phyloP scores from a whole-genome alignment of 1,284 basidiomycete species.

The Pseudozyma tsukubaensis region DNA sequence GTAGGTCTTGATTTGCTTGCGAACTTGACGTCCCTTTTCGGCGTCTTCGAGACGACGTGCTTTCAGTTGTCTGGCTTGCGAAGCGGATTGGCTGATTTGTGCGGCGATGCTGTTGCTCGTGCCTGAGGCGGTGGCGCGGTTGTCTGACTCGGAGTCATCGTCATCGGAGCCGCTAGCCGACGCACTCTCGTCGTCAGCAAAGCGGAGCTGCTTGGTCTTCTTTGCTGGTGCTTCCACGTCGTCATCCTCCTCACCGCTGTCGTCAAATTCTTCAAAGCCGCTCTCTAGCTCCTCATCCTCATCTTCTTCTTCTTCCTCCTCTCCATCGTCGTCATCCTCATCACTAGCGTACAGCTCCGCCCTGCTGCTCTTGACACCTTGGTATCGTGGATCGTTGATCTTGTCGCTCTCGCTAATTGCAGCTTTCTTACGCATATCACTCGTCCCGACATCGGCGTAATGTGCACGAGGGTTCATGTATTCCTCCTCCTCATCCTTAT shows the following conservation, averaged over 20 bases:
- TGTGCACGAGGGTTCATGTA: conserved; percentile 48
- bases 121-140: conserved; percentile 11
- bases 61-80: conserved; percentile 50
- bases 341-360: conserved; percentile 54
- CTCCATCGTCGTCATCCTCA: conserved; percentile 28
- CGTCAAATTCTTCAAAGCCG: conserved; percentile 13
- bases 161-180: not conserved
- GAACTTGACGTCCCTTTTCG: conserved; percentile 56
- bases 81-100: conserved; percentile 41
- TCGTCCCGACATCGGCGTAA: conserved; percentile 53
- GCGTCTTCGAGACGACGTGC: conserved; percentile 55
- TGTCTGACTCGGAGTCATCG: conserved; percentile 4
- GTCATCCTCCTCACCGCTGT: conserved; percentile 24
- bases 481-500: conserved; percentile 26
- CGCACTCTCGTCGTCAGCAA: conserved; percentile 18
- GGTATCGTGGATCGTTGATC: conserved; percentile 42
- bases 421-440: conserved; percentile 55
- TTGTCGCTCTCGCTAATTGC: conserved; percentile 52
- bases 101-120: conserved; percentile 47
- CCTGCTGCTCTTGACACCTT: conserved; percentile 52
- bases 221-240: conserved; percentile 12
- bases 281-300: conserved; percentile 6
- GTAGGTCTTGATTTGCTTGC: conserved; percentile 59
- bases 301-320: conserved; percentile 24
- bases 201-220: conserved; percentile 32